Base-by-base conservation (phyloP, 2,329 filamentous ascomycete species). In the Mollisiaceae sp. region DNA sequence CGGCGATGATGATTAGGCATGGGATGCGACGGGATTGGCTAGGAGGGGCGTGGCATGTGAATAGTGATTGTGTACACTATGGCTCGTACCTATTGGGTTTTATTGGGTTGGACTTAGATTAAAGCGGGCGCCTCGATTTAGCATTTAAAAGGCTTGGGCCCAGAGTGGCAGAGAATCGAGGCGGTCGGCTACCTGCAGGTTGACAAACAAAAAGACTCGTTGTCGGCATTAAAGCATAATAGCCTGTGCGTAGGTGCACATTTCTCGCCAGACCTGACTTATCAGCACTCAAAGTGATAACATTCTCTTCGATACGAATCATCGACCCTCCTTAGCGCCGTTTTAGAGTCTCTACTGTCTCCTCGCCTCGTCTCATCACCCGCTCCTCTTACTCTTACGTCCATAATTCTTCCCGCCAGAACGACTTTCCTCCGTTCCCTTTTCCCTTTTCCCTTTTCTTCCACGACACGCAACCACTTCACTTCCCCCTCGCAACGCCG, bases 1-100 rank as follows among this genome's bases (percentile, higher is more conserved):
- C 73, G 80, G 58, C 76, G 80, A 9, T 65, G 74, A 55, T 75
- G 38, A 63, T 32, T 32, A 32, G 27, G 27, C n/a, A 1, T 52
- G 60, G 65, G 27, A 32, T 32, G 27, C 27, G 27, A 32, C 6
- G 27, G 27, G 27, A 32, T 32, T 32, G 27, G 27, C 3, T 6
- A 32, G 27, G 27, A 32, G 3, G 27, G 27, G 27, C 27, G 27
- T 32, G 64, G 61, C 39, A 60, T 52, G 47, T 60, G 59, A 36
- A 60, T 38, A 38, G 22, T 32, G 22, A 27, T 54, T 54, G 50
- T 54, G 50, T 54, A 32, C 24, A 54, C 32, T 57, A 38, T 57
- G 24, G 32, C 55, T 54, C 50, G 4, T 38, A 36, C 36, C 20
- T 15, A 57, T 61, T 47, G 54, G 63, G 59, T 62, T 59, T 9